phyloP scores from a whole-genome alignment of 2,329 filamentous ascomycete species.

The Pyrenophora seminiperda region DNA sequence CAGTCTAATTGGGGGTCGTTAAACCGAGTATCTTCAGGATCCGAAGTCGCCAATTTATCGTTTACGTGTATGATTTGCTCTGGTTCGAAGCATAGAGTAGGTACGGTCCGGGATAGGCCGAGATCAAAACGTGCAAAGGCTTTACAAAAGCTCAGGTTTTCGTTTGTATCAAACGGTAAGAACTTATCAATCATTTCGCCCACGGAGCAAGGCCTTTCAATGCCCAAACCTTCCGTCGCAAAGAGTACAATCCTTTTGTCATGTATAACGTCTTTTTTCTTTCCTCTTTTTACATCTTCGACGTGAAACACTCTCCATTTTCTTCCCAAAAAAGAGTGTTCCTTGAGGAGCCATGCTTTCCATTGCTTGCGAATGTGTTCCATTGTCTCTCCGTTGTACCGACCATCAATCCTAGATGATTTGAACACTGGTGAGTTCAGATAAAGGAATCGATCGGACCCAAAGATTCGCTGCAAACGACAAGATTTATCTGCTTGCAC shows the following conservation, averaged over 20 bases:
- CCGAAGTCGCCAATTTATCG: constrained; percentile 41
- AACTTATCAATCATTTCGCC: constrained; percentile 49
- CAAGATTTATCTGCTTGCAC: constrained; percentile 41
- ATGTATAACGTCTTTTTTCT: constrained; percentile 25
- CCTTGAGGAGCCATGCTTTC: constrained; percentile 41
- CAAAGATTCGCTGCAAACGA: constrained; percentile 46
- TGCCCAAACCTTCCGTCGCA: constrained; percentile 40
- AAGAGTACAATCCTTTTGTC: constrained; percentile 44
- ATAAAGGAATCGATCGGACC: constrained; percentile 51
- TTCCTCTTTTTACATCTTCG: constrained; percentile 45
- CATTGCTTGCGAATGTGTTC: constrained; percentile 32
- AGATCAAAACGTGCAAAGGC: constrained; percentile 52
- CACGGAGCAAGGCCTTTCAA: constrained; percentile 23
- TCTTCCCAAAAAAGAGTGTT: constrained; percentile 50
- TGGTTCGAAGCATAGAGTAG: constrained; percentile 45
- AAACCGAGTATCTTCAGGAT: constrained; percentile 43
- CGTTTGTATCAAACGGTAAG: constrained; percentile 46
- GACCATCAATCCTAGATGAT: constrained; percentile 11
- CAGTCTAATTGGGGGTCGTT: constrained; percentile 43
- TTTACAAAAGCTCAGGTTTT: constrained; percentile 48
- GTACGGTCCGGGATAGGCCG: constrained; percentile 49
- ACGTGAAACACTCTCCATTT: constrained; percentile 50
- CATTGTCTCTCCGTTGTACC: constrained; percentile 17
- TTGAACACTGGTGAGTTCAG: constrained; percentile 43
- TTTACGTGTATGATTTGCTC: constrained; percentile 42